These are phyloP conservation scores for Colletotrichum melonis DNA, from an alignment of 2,329 filamentous ascomycete species.

Conservation along the genomic window DNA sequence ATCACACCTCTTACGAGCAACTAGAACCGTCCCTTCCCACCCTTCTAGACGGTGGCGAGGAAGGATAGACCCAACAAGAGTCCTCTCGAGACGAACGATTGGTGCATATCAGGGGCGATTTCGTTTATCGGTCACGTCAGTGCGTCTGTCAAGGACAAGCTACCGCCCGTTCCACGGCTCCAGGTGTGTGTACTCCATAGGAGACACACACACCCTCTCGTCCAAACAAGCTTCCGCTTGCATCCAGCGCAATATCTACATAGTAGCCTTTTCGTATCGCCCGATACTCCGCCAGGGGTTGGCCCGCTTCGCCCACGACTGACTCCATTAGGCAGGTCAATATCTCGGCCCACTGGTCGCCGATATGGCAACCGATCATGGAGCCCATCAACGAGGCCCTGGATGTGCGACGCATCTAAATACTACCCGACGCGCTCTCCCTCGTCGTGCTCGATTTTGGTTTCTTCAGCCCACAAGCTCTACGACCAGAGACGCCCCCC, in stretches of 20 bases:
- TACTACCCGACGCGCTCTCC: constrained; percentile 22
- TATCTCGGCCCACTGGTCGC: constrained; percentile 27
- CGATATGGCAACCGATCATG: constrained; percentile 18
- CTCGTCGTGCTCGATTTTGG: background rate
- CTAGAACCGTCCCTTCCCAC: background rate
- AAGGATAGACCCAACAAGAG: background rate
- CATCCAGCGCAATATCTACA: constrained; percentile 4
- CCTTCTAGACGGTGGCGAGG: constrained; percentile 27
- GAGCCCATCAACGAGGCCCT: background rate
- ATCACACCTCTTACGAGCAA: background rate
- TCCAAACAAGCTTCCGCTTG: constrained; percentile 21
- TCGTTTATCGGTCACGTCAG: constrained; percentile 17
- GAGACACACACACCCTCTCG: background rate
- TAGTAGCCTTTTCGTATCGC: constrained; percentile 11
- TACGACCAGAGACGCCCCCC: constrained; percentile 1
- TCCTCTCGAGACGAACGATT: background rate
- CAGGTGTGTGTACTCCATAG: background rate
- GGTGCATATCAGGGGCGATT: constrained; percentile 1
- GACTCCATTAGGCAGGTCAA: constrained; percentile 32
- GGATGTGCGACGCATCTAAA: constrained; percentile 18
- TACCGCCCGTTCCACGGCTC: background rate
- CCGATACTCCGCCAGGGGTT: constrained; percentile 21
- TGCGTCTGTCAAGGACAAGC: constrained; percentile 13
- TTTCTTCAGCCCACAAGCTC: constrained; percentile 6
- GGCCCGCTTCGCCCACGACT: constrained; percentile 23